These are phyloP conservation scores for Citrus trifoliata DNA, from an alignment of 345 rosid species.

Conservation along the genomic window DNA sequence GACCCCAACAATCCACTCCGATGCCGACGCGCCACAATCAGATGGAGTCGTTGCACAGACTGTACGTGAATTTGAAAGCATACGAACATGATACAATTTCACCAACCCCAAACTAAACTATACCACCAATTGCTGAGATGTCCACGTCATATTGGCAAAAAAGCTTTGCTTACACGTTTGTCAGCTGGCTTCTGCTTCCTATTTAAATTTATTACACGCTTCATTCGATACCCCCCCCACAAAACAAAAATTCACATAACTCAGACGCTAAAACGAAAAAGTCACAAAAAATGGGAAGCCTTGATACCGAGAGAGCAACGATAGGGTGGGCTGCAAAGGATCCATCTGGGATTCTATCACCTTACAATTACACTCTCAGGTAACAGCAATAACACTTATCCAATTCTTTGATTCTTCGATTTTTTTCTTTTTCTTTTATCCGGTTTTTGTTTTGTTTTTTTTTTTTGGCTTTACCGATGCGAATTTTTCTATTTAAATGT, in stretches of 20 bases:
- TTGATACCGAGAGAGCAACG: conserved; percentile 41
- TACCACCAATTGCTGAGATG: background rate
- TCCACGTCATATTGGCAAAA: background rate
- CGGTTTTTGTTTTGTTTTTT: background rate
- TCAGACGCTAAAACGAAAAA: background rate
- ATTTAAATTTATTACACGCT: background rate
- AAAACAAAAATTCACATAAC: background rate
- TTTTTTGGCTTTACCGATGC: background rate
- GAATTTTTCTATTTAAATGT: background rate
- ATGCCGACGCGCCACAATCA: background rate
- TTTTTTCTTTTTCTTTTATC: background rate
- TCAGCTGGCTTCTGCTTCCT: too few species aligned
- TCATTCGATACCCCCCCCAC: background rate
- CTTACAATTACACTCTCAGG: conserved; percentile 67
- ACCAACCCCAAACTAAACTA: background rate
- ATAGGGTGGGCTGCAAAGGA: conserved; percentile 83
- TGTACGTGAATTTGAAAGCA: background rate
- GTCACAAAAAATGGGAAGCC: conserved; percentile 34
- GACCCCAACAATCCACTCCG: background rate
- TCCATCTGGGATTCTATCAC: conserved; percentile 65
- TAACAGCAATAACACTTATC: background rate
- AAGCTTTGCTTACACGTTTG: background rate
- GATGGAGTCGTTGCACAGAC: too few species aligned
- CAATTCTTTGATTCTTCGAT: background rate
- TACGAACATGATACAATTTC: background rate